phyloP scores from a whole-genome alignment of 1,284 basidiomycete genomes.

The Apiotrichum gracile region DNA sequence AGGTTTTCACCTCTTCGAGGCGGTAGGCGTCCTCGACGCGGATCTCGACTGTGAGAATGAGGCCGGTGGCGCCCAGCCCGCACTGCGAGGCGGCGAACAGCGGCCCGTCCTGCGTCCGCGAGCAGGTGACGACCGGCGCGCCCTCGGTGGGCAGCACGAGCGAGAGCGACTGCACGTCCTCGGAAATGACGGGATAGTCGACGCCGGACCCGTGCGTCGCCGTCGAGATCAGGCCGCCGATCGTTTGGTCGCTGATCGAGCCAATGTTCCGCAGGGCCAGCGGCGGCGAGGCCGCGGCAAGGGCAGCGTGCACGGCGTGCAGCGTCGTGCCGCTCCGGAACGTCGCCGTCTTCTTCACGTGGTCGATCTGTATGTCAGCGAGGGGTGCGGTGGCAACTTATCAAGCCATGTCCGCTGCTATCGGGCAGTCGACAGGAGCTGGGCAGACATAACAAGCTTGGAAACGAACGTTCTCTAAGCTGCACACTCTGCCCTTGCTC shows the following conservation, averaged over 20 bases:
- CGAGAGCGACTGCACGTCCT: constrained; percentile 67
- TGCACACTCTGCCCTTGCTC: background rate
- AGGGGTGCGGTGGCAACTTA: background rate
- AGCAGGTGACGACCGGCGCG: constrained; percentile 31
- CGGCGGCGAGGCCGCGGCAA: constrained; percentile 56
- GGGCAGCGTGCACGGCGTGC: constrained; percentile 58
- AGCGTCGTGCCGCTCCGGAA: constrained; percentile 76
- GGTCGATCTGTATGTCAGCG: constrained; percentile 57
- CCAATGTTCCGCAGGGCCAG: constrained; percentile 90
- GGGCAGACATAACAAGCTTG: background rate
- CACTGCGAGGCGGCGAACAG: constrained; percentile 90
- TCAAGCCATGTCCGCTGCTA: too few relatives aligned
- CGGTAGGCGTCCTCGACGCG: constrained; percentile 77
- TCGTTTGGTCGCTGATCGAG: constrained; percentile 92
- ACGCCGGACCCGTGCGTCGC: constrained; percentile 91
- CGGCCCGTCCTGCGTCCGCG: constrained; percentile 54
- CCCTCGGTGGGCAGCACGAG: constrained; percentile 53
- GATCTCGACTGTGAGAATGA: constrained; percentile 74
- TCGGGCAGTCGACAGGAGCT: too few relatives aligned
- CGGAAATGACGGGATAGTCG: constrained; percentile 73
- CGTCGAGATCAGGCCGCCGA: constrained; percentile 90
- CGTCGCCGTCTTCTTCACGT: constrained; percentile 55
- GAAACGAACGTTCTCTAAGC: too few relatives aligned
- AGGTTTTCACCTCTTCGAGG: constrained; percentile 69
- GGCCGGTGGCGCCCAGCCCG: constrained; percentile 85